Evolutionary conservation across 1,139 yeast species (phyloP).

Genomic region (Saccharomyces hybrid): DNA sequence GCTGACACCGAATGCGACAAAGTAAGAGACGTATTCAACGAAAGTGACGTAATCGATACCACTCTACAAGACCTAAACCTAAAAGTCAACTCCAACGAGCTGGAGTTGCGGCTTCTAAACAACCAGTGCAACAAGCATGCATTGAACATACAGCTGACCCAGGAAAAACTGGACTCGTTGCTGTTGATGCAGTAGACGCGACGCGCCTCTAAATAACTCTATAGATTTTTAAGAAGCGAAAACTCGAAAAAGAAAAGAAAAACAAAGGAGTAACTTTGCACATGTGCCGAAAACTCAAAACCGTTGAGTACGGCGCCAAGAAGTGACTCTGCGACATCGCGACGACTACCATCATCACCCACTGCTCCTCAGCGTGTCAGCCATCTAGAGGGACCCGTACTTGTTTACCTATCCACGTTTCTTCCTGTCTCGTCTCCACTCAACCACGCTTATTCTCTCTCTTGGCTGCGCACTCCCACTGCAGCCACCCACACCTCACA

Average conservation of each 20-base stretch:
- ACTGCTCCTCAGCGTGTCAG: no score
- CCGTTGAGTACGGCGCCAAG: no score
- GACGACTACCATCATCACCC: no score
- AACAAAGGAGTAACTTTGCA: neutral
- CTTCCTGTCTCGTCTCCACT: no score
- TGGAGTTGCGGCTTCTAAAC: conserved; percentile 20
- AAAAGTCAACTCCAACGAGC: conserved; percentile 17
- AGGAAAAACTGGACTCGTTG: conserved; percentile 16
- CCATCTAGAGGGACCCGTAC: no score
- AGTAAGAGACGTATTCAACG: conserved; percentile 16
- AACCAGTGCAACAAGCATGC: conserved; percentile 22
- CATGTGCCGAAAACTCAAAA: no score
- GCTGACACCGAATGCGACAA: conserved; percentile 12
- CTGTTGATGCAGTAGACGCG: conserved; percentile 4
- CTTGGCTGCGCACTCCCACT: neutral
- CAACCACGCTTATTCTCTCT: neutral
- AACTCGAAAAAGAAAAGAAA: neutral
- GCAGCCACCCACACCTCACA: neutral
- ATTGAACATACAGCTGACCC: conserved; percentile 10
- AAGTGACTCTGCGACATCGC: no score
- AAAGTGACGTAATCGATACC: conserved; percentile 18
- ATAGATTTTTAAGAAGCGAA: neutral
- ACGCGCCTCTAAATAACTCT: neutral
- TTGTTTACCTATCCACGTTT: no score
- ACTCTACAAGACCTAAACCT: conserved; percentile 17